Conservation (phyloP, 176 grass and related monocot genomes). For the Musa troglodytarum region DNA sequence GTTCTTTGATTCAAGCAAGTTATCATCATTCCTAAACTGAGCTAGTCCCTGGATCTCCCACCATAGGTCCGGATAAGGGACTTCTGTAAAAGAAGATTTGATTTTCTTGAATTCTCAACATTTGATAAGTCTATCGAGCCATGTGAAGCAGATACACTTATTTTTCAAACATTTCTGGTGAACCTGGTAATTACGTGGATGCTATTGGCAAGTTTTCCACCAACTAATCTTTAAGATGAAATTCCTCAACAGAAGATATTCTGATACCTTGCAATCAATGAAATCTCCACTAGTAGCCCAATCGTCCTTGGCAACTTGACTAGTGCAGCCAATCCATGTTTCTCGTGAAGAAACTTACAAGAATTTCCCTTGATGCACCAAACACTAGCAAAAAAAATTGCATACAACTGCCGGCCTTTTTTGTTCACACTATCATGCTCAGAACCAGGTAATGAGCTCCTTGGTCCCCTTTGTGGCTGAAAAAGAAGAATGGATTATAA, state of each 20-base stretch:
- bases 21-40: conserved; percentile 18
- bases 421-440: conserved; percentile 18
- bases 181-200: conserved; percentile 15
- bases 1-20: background rate
- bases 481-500: background rate
- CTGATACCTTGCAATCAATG: conserved; percentile 16
- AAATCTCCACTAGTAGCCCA: conserved; percentile 16
- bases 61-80: conserved; percentile 45
- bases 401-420: conserved; percentile 27
- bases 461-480: conserved; percentile 24
- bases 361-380: conserved; percentile 43
- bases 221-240: conserved; percentile 3
- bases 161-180: conserved; percentile 25
- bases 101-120: conserved; percentile 18
- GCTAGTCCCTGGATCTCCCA: conserved; percentile 14
- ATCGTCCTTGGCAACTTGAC: conserved; percentile 22
- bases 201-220: background rate
- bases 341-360: conserved; percentile 42
- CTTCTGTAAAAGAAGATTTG: conserved; percentile 13
- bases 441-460: conserved; percentile 33
- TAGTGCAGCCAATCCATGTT: conserved; percentile 26
- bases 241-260: background rate
- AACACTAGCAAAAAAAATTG: conserved; percentile 28
- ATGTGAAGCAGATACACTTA: conserved; percentile 16
- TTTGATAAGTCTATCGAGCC: conserved; percentile 13